Evolutionary conservation across 345 rosid genomes (phyloP).

Genomic region (Mangifera indica): DNA sequence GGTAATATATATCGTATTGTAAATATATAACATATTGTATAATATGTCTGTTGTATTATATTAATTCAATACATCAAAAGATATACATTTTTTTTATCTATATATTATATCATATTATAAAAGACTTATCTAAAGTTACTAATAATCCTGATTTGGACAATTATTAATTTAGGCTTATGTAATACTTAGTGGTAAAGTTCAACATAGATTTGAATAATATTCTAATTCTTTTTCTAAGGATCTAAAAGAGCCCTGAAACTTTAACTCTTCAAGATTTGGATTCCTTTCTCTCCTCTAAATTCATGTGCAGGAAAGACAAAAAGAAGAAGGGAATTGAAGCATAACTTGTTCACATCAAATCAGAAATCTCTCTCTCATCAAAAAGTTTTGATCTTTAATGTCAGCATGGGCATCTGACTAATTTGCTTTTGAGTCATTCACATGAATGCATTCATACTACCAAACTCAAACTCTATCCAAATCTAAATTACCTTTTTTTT

Average conservation of each 20-base stretch:
- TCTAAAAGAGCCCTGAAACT: not conserved
- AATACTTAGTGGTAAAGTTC: no score
- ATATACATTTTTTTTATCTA: no score
- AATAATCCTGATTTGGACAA: no score
- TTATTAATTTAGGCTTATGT: no score
- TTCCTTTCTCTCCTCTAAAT: constrained; percentile 5
- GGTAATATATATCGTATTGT: no score
- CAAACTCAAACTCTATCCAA: not conserved
- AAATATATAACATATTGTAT: no score
- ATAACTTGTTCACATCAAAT: constrained; percentile 2
- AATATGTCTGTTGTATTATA: no score
- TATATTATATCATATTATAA: no score
- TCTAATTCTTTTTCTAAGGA: no score
- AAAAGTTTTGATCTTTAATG: constrained; percentile 2
- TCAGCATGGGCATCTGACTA: not conserved
- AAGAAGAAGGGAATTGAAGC: not conserved
- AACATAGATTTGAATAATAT: no score
- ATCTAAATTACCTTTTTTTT: not conserved
- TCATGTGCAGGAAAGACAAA: not conserved
- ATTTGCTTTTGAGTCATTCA: not conserved
- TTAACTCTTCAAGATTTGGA: not conserved
- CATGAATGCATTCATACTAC: constrained; percentile 4
- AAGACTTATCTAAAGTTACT: no score
- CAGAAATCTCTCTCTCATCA: not conserved
- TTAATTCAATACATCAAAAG: no score